These are phyloP conservation scores for Penicillium frequentans DNA, from an alignment of 2,329 filamentous ascomycete genomes.

Conservation along the genomic window DNA sequence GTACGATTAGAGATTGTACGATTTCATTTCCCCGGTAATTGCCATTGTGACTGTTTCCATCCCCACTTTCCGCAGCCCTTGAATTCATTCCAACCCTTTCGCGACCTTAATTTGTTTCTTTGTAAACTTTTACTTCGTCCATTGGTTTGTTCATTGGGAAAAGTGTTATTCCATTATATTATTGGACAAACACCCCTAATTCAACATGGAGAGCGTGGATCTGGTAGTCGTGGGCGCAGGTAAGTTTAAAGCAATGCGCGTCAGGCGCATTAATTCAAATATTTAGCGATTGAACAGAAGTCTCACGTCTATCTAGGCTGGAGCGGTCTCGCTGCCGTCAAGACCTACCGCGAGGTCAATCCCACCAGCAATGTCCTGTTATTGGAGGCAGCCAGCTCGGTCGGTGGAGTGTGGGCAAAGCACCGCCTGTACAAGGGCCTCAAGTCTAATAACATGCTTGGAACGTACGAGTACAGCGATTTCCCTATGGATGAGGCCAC, in stretches of 20 bases:
- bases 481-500: conserved; percentile 65
- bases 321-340: conserved; percentile 61
- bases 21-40: conserved; percentile 8
- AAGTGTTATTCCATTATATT: too few relatives aligned
- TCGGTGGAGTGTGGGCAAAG: conserved; percentile 71
- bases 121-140: background rate
- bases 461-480: conserved; percentile 72
- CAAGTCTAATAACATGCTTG: conserved; percentile 72
- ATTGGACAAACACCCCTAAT: background rate
- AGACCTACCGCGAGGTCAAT: conserved; percentile 61
- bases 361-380: conserved; percentile 58
- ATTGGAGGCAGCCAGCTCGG: conserved; percentile 56
- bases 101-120: background rate
- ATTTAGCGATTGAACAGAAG: too few relatives aligned
- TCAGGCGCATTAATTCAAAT: background rate
- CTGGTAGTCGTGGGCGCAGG: conserved; percentile 33
- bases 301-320: conserved; percentile 40
- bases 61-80: background rate
- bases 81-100: background rate
- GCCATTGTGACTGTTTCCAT: background rate
- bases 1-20: background rate
- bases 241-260: conserved; percentile 7
- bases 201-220: conserved; percentile 28
- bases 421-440: conserved; percentile 66
- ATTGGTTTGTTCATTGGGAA: background rate